Conservation (phyloP, 2,329 filamentous ascomycete species). For the Xylaria sp. region DNA sequence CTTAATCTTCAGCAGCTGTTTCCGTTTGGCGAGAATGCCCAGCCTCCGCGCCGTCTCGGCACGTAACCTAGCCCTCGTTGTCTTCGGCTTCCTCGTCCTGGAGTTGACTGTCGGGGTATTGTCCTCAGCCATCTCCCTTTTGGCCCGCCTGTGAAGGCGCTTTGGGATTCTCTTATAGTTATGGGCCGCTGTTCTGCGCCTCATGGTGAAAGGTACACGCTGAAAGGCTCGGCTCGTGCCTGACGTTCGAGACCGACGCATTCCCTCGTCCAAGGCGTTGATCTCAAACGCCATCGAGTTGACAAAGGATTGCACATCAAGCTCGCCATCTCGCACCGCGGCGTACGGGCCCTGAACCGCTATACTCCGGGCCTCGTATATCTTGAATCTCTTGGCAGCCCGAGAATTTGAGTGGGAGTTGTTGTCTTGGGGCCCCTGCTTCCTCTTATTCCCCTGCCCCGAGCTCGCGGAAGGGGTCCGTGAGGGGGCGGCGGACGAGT, state of each 20-base stretch:
- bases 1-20: slow-evolving; percentile 47
- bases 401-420: slow-evolving; percentile 37
- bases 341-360: slow-evolving; percentile 56
- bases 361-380: slow-evolving; percentile 55
- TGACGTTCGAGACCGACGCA: slow-evolving; percentile 71
- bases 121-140: slow-evolving; percentile 80
- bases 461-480: slow-evolving; percentile 8
- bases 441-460: slow-evolving; percentile 37
- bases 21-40: slow-evolving; percentile 64
- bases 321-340: slow-evolving; percentile 71
- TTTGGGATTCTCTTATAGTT: slow-evolving; percentile 90
- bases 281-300: slow-evolving; percentile 90
- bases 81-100: slow-evolving; percentile 65
- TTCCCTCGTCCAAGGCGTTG: slow-evolving; percentile 79
- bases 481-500: neutral
- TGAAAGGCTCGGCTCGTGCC: slow-evolving; percentile 81
- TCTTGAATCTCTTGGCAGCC: slow-evolving; percentile 52
- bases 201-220: slow-evolving; percentile 81
- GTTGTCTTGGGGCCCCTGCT: slow-evolving; percentile 34
- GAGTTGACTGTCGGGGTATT: slow-evolving; percentile 83
- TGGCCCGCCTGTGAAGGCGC: slow-evolving; percentile 72
- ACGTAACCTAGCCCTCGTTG: slow-evolving; percentile 65
- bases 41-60: slow-evolving; percentile 78
- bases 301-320: slow-evolving; percentile 85
- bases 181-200: slow-evolving; percentile 89